These are phyloP conservation scores for Diaporthe sp. DNA, from an alignment of 2,329 filamentous ascomycete genomes.

Conservation along the genomic window DNA sequence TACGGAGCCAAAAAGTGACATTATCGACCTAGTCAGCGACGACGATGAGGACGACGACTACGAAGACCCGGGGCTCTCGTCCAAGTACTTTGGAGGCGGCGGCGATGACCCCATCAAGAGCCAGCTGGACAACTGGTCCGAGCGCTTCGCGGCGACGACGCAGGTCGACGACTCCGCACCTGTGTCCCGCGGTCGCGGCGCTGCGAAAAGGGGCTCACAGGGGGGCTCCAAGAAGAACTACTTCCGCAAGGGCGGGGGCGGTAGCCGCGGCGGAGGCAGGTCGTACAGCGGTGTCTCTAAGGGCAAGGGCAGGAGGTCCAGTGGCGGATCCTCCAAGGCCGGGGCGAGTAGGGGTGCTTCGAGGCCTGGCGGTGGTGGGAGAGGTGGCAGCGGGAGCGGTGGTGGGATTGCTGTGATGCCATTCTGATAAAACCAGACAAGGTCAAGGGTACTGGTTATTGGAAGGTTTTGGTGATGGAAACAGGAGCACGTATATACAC, in stretches of 20 bases:
- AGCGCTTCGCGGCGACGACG: slow-evolving; percentile 44
- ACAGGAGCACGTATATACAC: not conserved
- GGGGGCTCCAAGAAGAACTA: slow-evolving; percentile 40
- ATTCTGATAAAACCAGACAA: not conserved
- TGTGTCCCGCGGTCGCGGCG: slow-evolving; percentile 43
- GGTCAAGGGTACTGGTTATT: too few species aligned
- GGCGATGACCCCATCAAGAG: slow-evolving; percentile 39
- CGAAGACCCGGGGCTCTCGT: slow-evolving; percentile 53
- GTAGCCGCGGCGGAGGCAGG: slow-evolving; percentile 37
- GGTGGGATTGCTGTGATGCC: slow-evolving; percentile 36
- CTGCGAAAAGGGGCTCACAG: slow-evolving; percentile 30
- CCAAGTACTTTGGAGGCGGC: slow-evolving; percentile 60
- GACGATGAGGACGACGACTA: slow-evolving; percentile 51
- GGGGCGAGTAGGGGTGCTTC: slow-evolving; percentile 21
- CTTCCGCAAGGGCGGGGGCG: slow-evolving; percentile 40
- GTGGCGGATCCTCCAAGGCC: slow-evolving; percentile 30
- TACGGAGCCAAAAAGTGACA: slow-evolving; percentile 51
- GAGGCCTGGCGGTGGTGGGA: slow-evolving; percentile 18
- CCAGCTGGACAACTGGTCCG: slow-evolving; percentile 48
- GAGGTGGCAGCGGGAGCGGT: slow-evolving; percentile 18
- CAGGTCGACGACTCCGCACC: slow-evolving; percentile 44
- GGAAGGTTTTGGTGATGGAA: not conserved
- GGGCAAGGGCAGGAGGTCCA: slow-evolving; percentile 38
- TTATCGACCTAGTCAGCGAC: slow-evolving; percentile 70
- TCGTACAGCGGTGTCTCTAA: slow-evolving; percentile 44